Evolutionary conservation across 2,329 filamentous ascomycete species (phyloP), one percentile per base, ranked within the genome.

Genomic region (Fusarium nanum): DNA sequence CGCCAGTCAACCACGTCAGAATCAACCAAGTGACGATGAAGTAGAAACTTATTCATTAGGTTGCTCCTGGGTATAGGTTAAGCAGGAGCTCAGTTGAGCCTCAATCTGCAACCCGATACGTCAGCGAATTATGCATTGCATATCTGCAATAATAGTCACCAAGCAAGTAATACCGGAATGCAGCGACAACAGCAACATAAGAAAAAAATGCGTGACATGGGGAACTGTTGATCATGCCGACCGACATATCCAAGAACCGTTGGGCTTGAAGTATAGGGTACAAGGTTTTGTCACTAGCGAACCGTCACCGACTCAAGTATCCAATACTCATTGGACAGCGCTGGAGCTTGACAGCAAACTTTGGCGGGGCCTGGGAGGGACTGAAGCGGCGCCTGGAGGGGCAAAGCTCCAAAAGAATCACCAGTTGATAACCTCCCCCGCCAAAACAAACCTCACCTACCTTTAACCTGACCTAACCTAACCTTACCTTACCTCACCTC

Each of bases 401-500:
- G 68, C 68, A 71, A 70, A 67, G 63, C 68, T 71, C 68, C 44
- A 71, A 47, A 56, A 71, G 64, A 71, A 71, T 71, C 68, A 71
- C 70, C 68, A 62, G 30, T 70, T 41, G 52, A 56, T 56, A 63
- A 71, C 56, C 68, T 69, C 64, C 68, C 68, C 68, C 68, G 56
- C 68, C 62, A 67, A 61, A 66, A 65, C 63, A 66, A 66, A 60
- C 61, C 61, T 49, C 30, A 67, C 44, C 49, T 52, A 37, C 34
- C 34, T 37, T 37, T 41, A 41, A 52, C 49, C 23, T 52, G 32
- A 16, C 48, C 30, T 34, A n/a, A 52, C 32, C 22, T 34, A n/a
- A 52, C 32, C 34, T 41, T 27, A 52, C 22, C 22, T 23, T 23
- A 23, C 49, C 23, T 52, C 10, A 16, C 48, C 30, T 34, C 13